Conservation (phyloP, 257 asterid species). For the Lantana camara region DNA sequence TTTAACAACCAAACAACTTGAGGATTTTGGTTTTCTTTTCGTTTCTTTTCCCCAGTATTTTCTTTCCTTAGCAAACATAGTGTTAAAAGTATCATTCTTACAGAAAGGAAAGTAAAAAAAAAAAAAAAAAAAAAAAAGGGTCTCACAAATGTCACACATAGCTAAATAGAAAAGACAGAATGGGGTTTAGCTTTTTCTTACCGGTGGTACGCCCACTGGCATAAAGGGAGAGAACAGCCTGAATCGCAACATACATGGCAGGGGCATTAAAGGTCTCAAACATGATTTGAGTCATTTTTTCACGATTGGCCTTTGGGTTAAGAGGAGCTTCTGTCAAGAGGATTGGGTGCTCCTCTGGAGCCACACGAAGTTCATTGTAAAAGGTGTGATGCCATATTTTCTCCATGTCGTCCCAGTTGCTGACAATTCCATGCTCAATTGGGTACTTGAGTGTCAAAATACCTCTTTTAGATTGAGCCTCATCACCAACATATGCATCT, state of each 20-base stretch:
- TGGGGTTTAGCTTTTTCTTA: slow-evolving; percentile 32
- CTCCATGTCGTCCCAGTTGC: slow-evolving; percentile 96
- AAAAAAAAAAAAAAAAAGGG: neutral
- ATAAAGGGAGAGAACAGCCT: slow-evolving; percentile 85
- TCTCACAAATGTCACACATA: neutral
- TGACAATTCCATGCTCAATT: slow-evolving; percentile 87
- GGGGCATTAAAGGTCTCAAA: slow-evolving; percentile 85
- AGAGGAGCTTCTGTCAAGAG: slow-evolving; percentile 89
- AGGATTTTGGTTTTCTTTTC: too few relatives aligned
- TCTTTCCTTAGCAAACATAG: too few relatives aligned
- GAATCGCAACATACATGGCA: slow-evolving; percentile 89
- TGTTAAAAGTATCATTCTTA: neutral
- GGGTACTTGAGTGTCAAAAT: slow-evolving; percentile 82
- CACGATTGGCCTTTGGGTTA: slow-evolving; percentile 90
- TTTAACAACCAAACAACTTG: too few relatives aligned
- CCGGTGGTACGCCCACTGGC: slow-evolving; percentile 95
- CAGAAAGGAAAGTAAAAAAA: neutral
- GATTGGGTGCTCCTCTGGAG: slow-evolving; percentile 88
- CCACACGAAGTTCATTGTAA: slow-evolving; percentile 87
- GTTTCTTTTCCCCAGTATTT: too few relatives aligned
- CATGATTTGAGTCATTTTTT: slow-evolving; percentile 91
- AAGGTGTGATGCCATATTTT: slow-evolving; percentile 90
- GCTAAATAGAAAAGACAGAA: neutral
- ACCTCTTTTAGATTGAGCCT: slow-evolving; percentile 90
- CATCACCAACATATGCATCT: slow-evolving; percentile 86